These are phyloP conservation scores for Calvatia gigantea DNA, from an alignment of 768 basidiomycete genomes.

Conservation along the genomic window DNA sequence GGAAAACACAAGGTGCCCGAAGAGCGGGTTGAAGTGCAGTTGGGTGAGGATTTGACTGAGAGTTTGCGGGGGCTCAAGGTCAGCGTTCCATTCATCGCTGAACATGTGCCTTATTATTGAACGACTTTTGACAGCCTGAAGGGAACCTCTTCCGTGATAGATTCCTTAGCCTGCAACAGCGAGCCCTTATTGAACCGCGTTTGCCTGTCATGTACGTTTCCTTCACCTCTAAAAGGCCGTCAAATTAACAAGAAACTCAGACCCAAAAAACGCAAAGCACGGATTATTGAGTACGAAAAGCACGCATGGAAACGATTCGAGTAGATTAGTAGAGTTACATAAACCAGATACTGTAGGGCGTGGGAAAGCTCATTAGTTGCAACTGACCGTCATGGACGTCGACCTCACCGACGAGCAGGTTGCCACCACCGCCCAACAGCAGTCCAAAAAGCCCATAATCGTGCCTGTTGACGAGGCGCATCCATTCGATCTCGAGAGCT, in stretches of 20 bases:
- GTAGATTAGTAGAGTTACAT: conserved; percentile 18
- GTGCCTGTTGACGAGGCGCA: conserved; percentile 71
- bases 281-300: conserved; percentile 68
- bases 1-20: conserved; percentile 79
- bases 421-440: conserved; percentile 20
- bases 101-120: background rate
- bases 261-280: conserved; percentile 47
- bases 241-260: too few species aligned
- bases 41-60: conserved; percentile 88
- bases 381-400: conserved; percentile 34
- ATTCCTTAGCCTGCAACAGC: conserved; percentile 82
- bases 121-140: conserved; percentile 60
- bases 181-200: conserved; percentile 84
- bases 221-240: too few species aligned
- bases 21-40: conserved; percentile 74
- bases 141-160: conserved; percentile 91
- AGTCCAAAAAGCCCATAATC: conserved; percentile 22
- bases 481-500: conserved; percentile 84
- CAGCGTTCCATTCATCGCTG: conserved; percentile 18
- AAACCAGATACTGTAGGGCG: background rate
- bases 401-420: conserved; percentile 33
- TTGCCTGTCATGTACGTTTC: conserved; percentile 64
- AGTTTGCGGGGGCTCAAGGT: conserved; percentile 83
- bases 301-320: conserved; percentile 79
- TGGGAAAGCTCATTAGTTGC: conserved; percentile 15